Evolutionary conservation across 2,329 filamentous ascomycete species (phyloP), one percentile per base, ranked within the genome.

Genomic region (Sporothrix luriei): DNA sequence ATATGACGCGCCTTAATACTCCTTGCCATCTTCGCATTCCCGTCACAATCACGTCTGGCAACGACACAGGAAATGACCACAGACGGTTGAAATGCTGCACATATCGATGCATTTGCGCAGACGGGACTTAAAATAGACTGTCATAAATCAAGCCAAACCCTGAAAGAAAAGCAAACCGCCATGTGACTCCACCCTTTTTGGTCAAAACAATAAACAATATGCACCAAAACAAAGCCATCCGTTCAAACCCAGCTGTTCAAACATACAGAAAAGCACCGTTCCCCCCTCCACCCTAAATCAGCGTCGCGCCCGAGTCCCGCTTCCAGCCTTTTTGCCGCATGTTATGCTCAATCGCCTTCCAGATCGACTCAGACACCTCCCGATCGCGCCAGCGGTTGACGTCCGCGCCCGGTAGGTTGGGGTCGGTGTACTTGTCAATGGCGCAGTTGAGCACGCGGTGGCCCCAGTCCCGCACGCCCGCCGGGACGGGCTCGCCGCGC

Each of bases 351-450:
- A 99, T 91, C 4, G 87, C 84, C 76, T 91, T 91, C 95, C 95
- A 99, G 72, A 99, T 92, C 71, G 88, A 85, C 84, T 98, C 95
- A 11, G 97, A 93, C 21, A 96, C 89, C 82, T 98, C 95, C 66
- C 94, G 86, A 80, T 99, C 95, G 75, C 94, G 85, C 89, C 94
- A 98, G 14, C 85, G 83, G 71, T 85, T 85, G 24, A 81, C 79
- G 72, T 88, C 85, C 4, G 83, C 80, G 38, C 81, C 79, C 0
- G 77, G 76, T 33, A 78, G 76, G 2, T 77, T 78, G 16, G 83
- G 82, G 57, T 85, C 83, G 52, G 88, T 89, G 88, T 91, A 97
- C 76, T 94, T 91, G 76, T 98, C 95, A n/a, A 99, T 87, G 64
- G 87, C 86, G 66, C 91, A 90, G 54, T 86, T 88, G 76, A 93